Base-by-base conservation (phyloP, 2,329 filamentous ascomycete species). In the Aspergillus sp. region DNA sequence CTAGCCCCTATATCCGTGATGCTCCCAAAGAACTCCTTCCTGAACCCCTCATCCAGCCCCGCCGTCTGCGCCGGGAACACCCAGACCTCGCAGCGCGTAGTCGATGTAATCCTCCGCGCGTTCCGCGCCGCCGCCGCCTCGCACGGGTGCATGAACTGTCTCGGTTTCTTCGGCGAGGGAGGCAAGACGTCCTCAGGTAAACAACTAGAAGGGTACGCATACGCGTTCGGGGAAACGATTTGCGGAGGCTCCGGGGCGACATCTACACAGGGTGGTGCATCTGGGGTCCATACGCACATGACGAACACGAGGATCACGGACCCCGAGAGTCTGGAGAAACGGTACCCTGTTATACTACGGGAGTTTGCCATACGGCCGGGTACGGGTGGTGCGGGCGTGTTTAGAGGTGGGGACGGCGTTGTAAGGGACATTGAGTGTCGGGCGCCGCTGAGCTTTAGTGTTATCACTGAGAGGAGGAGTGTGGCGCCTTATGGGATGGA, bases 191-290 rank as follows among this genome's bases (percentile, higher is more conserved):
- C 82, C 27, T 76, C 81, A 0, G 80, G 81, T 3, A 77, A 83
- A 48, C 80, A 84, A 52, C 80, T 82, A 6, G 64, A 69, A 15
- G 79, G 85, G 12, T 85, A 86, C 40, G 90, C 90, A 0, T 95
- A 95, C 69, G 90, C 90, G 7, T 95, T 93, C 77, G 93, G 93
- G 71, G 91, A 95, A 73, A 95, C 91, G 3, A 93, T 95, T 60
- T 89, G 90, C 0, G 90, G 91, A 39, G 91, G 90, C 2, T 87
- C 84, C 41, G 91, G 90, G 39, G 90, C 90, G 0, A 90, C 90
- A 0, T 84, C 87, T 0, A 82, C 82, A 17, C 93, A 90, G 90
- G 82, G 88, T 58, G 90, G 90, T 23, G 88, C 89, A 19, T 86
- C 81, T 56, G 90, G 90, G 19, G 89, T 93, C 27, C 90, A 95